Evolutionary conservation across 2,329 filamentous ascomycete genomes (phyloP).

Genomic region (Penicillium sp.): DNA sequence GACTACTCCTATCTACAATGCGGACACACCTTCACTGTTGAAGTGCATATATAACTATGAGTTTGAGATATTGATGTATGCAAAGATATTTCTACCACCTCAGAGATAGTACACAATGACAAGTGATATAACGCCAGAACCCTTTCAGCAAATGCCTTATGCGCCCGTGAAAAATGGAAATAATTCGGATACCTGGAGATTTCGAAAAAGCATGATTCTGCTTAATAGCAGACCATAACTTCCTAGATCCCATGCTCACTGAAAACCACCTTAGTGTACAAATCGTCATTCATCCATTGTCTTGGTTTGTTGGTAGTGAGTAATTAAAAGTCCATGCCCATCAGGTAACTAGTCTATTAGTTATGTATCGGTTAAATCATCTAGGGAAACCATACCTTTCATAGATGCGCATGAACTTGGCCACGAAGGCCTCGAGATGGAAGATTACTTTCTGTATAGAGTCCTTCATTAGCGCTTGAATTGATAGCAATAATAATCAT

Average conservation of each 20-base stretch:
- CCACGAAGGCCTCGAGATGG: slow-evolving; percentile 95
- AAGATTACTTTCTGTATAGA: slow-evolving; percentile 79
- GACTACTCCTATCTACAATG: neutral
- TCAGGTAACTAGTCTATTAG: slow-evolving; percentile 51
- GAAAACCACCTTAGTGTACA: slow-evolving; percentile 23
- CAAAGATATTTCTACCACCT: neutral
- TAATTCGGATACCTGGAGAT: neutral
- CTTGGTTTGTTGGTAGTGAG: slow-evolving; percentile 5
- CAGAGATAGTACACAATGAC: neutral
- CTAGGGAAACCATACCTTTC: slow-evolving; percentile 68
- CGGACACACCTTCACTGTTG: neutral
- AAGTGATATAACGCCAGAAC: slow-evolving; percentile 12
- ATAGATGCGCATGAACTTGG: slow-evolving; percentile 94
- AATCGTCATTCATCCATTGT: slow-evolving; percentile 32
- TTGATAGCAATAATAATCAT: no score
- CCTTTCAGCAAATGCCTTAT: slow-evolving; percentile 13
- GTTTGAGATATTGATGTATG: neutral
- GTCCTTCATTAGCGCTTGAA: slow-evolving; percentile 5
- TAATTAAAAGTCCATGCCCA: slow-evolving; percentile 73
- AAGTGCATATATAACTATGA: neutral
- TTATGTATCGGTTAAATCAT: slow-evolving; percentile 7
- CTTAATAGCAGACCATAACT: neutral
- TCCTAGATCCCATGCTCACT: neutral
- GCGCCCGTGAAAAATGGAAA: slow-evolving; percentile 7
- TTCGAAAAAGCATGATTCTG: neutral